phyloP scores from a whole-genome alignment of 2,329 filamentous ascomycete genomes.

The Diaporthe vexans region DNA sequence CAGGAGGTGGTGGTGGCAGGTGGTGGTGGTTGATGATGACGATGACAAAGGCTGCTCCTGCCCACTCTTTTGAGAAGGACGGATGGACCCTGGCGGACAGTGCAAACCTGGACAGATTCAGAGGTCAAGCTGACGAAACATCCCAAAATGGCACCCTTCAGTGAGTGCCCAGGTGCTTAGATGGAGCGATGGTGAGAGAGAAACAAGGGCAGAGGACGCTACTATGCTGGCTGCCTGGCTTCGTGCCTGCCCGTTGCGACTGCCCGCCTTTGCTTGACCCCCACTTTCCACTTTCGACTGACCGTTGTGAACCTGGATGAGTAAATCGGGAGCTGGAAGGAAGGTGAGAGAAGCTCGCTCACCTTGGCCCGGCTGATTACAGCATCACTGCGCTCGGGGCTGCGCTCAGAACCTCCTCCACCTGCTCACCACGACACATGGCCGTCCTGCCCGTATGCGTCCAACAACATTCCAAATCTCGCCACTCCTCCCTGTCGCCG shows the following conservation, averaged over 20 bases:
- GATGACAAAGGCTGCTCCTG: slow-evolving; percentile 13
- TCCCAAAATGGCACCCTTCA: slow-evolving; percentile 17
- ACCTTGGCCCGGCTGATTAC: neutral
- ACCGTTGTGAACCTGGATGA: slow-evolving; percentile 4
- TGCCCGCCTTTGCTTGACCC: neutral
- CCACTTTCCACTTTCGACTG: slow-evolving; percentile 23
- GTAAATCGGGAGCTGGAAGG: neutral
- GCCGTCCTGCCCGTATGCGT: neutral
- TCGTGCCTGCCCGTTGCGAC: neutral
- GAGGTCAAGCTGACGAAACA: slow-evolving; percentile 20
- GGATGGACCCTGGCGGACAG: neutral
- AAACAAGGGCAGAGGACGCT: slow-evolving; percentile 13
- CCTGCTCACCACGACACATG: neutral
- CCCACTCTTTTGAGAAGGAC: neutral
- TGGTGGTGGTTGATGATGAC: neutral
- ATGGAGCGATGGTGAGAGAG: neutral
- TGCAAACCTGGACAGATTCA: no score
- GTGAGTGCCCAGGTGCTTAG: neutral
- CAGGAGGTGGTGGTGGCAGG: neutral
- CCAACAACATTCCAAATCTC: slow-evolving; percentile 5
- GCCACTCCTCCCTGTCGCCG: neutral
- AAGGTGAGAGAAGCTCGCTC: slow-evolving; percentile 25
- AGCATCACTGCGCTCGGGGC: neutral
- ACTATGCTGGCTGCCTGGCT: slow-evolving; percentile 8
- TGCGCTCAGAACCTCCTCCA: neutral